Percentiles rank a stretch among this genome's conserved stretches.
phyloP scores from a whole-genome alignment of 352 stramenopile species.

The Phytophthora nicotianae region DNA sequence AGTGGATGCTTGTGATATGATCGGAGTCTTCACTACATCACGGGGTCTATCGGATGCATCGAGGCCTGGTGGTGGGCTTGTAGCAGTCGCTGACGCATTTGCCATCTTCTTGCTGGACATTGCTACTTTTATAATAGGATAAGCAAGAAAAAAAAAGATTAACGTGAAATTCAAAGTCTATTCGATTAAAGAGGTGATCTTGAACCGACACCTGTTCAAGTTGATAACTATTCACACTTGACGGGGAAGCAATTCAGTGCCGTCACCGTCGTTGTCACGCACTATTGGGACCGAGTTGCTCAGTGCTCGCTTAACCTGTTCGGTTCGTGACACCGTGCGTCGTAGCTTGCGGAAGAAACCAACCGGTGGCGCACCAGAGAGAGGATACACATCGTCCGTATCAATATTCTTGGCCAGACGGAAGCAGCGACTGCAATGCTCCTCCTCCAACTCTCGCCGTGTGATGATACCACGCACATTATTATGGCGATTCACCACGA shows the following conservation, averaged over 20 bases:
- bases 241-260: slow-evolving; percentile 22
- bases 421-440: slow-evolving; percentile 82
- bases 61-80: slow-evolving; percentile 5
- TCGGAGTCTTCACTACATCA: neutral
- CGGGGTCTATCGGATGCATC: neutral
- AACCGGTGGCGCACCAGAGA: slow-evolving; percentile 54
- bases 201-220: neutral
- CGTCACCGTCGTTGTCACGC: slow-evolving; percentile 13
- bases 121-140: neutral
- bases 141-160: neutral
- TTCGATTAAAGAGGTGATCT: slow-evolving; percentile 9
- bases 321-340: slow-evolving; percentile 65
- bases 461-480: slow-evolving; percentile 92
- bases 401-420: slow-evolving; percentile 78
- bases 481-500: slow-evolving; percentile 93
- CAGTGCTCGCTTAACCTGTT: slow-evolving; percentile 80
- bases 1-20: slow-evolving; percentile 7
- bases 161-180: slow-evolving; percentile 14
- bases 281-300: slow-evolving; percentile 39
- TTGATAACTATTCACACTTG: slow-evolving; percentile 13
- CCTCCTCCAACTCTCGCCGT: slow-evolving; percentile 78
- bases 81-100: neutral
- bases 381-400: slow-evolving; percentile 72
- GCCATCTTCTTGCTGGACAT: slow-evolving; percentile 27
- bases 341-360: slow-evolving; percentile 70